Conservation (phyloP, 176 grass and related monocot genomes). For the Cenchrus purpureus region DNA sequence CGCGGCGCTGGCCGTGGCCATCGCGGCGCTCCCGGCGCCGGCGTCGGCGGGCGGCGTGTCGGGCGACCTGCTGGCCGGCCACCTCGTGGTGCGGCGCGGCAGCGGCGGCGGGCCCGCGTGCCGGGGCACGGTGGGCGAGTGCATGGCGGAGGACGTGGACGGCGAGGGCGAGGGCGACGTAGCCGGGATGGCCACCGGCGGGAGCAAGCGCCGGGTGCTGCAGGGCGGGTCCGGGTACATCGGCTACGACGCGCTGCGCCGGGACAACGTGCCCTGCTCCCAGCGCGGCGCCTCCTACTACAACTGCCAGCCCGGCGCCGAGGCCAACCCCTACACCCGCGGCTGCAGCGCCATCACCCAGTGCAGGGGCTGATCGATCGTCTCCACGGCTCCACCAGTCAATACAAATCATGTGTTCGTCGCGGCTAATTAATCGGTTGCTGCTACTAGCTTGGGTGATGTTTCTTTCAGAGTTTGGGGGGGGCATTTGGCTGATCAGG, state of each 20-base stretch:
- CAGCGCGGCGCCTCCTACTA: conserved; percentile 83
- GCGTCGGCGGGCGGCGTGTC: not conserved
- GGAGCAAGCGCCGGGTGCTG: conserved; percentile 52
- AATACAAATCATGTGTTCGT: not conserved
- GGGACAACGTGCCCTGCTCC: conserved; percentile 75
- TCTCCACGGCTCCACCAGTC: not conserved
- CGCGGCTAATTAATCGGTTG: not conserved
- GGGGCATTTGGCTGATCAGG: not conserved
- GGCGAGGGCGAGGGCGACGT: conserved; percentile 36
- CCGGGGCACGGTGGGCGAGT: conserved; percentile 56
- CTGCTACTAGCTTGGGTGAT: conserved; percentile 1
- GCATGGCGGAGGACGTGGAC: conserved; percentile 47
- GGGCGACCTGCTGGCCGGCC: not conserved
- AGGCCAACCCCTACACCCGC: conserved; percentile 75
- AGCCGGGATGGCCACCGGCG: conserved; percentile 33
- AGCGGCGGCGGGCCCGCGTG: conserved; percentile 22
- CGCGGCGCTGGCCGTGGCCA: not conserved
- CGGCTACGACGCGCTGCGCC: conserved; percentile 68
- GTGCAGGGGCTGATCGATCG: conserved; percentile 45
- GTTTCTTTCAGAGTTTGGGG: not conserved
- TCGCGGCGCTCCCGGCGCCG: not conserved
- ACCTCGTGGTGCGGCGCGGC: conserved; percentile 30
- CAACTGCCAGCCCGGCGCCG: conserved; percentile 77
- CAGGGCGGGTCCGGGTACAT: conserved; percentile 65
- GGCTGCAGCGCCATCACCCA: conserved; percentile 72